Evolutionary conservation across 2,329 filamentous ascomycete genomes (phyloP), one percentile per base, ranked within the genome.

Genomic region (Fusarium heterosporum): DNA sequence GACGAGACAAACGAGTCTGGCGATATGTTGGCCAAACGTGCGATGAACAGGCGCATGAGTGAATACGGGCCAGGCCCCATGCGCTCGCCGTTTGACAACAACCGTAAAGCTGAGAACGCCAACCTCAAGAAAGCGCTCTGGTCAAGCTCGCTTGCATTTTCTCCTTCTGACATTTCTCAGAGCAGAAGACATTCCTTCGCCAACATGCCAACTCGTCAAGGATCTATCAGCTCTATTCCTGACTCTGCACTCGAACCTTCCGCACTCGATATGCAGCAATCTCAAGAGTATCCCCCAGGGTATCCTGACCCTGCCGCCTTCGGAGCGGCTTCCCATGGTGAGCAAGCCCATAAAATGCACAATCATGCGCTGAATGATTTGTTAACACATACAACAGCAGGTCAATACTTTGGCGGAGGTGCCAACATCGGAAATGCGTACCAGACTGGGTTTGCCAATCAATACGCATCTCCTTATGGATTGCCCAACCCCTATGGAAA

Each of bases 171-270:
- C 62, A 82, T 88, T 29, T 87, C 89, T 13, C 90, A 93, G 72
- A 93, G 91, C 71, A 86, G 92, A 60, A 88, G 92, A 28, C 92
- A 95, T 77, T 95, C 92, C 2, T 93, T 96, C 74, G 92, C 88
- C 50, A 89, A 89, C 71, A 84, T 90, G 72, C 87, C 86, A 28
- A 88, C 87, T 26, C 83, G 88, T 14, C 88, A 90, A 68, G 85
- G 83, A 3, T 90, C 88, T 4, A 86, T 90, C 66, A 85, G 86
- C 70, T 89, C 87, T 28, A 79, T 87, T 51, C 82, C 82, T 47
- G 87, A 89, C 69, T 76, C 81, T 46, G 77, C 79, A 11, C 78
- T 87, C 22, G 85, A 88, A 17, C 74, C 78, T 11, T 77, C 78
- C 4, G 73, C 78, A 16, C 78, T 80, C 17, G 84, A 87, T 13